Conservation (phyloP, 2,329 filamentous ascomycete genomes). For the Microcera coccophila region DNA sequence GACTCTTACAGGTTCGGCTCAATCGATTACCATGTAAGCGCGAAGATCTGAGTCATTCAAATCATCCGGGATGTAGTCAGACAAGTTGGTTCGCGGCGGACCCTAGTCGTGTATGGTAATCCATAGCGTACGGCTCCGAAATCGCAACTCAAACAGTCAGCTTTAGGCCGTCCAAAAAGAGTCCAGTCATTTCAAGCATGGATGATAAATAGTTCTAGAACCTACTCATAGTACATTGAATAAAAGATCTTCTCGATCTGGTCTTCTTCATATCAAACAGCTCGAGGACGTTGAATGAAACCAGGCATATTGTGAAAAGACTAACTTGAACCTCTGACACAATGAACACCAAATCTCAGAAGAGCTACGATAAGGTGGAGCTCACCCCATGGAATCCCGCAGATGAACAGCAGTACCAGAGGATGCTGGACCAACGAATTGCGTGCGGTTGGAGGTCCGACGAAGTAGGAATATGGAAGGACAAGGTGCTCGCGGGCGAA, state of each 20-base stretch:
- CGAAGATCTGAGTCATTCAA: no score
- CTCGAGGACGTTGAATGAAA: no score
- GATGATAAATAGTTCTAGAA: no score
- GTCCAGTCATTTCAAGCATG: no score
- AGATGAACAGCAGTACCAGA: conserved; percentile 36
- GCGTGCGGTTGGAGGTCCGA: conserved; percentile 44
- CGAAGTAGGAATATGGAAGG: conserved; percentile 34
- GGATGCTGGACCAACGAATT: conserved; percentile 42
- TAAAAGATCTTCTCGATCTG: no score
- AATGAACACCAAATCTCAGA: neutral
- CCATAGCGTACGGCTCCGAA: neutral
- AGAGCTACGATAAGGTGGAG: conserved; percentile 21
- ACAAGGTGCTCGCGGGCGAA: conserved; percentile 31
- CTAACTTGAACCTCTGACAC: neutral
- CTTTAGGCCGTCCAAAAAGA: no score
- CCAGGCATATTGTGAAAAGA: no score
- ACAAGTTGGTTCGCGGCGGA: neutral
- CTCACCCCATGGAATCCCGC: conserved; percentile 44
- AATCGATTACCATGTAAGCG: no score
- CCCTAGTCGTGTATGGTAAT: neutral
- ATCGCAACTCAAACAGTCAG: neutral
- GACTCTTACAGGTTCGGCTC: no score
- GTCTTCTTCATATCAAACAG: no score
- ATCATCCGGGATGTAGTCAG: neutral
- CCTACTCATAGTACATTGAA: no score